Percentiles rank a stretch among this genome's conserved stretches.
Evolutionary conservation across 148 eudicot species (phyloP).

Genomic region (Amaranthus hypochondriacus): DNA sequence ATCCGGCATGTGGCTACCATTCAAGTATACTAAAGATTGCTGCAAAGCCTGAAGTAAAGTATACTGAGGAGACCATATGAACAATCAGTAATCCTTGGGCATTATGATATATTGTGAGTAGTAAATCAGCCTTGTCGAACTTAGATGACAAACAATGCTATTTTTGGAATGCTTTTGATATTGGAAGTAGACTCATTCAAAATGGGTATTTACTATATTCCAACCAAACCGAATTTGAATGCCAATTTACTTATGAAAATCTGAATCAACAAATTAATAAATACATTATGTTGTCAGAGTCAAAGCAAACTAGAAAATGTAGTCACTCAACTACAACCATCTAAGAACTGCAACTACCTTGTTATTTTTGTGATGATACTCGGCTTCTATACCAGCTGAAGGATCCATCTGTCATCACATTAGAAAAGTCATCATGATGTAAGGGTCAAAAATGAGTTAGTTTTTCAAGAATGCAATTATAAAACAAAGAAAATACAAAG

Average conservation of each 20-base stretch:
- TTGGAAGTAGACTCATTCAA: too few relatives aligned
- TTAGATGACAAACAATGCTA: too few relatives aligned
- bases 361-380: constrained; percentile 91
- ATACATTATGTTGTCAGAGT: background rate
- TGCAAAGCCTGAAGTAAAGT: too few relatives aligned
- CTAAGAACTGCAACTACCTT: constrained; percentile 43
- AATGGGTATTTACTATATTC: background rate
- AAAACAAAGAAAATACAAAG: background rate
- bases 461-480: background rate
- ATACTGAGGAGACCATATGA: too few relatives aligned
- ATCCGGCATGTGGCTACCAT: too few relatives aligned
- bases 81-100: too few relatives aligned
- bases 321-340: constrained; percentile 12
- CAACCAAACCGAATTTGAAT: background rate
- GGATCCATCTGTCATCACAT: constrained; percentile 73
- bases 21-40: too few relatives aligned
- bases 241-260: background rate
- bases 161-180: too few relatives aligned
- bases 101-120: too few relatives aligned
- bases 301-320: background rate
- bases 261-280: background rate
- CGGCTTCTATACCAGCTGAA: constrained; percentile 92
- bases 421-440: background rate
- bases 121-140: too few relatives aligned
- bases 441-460: constrained; percentile 1